Evolutionary conservation across 768 basidiomycete genomes (phyloP).

Genomic region (Crepidotus variabilis): DNA sequence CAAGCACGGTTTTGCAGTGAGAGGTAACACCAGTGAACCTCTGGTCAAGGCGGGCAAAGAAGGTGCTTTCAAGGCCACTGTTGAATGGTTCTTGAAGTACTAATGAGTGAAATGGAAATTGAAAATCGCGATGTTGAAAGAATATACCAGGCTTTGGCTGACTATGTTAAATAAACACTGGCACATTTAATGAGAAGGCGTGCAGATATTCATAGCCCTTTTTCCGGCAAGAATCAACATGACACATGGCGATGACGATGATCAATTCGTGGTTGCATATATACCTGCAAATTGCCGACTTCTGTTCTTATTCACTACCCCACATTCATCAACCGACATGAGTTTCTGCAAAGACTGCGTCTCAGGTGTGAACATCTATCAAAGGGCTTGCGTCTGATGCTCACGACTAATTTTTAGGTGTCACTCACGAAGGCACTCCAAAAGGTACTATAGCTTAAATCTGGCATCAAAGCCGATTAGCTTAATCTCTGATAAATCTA

Average conservation of each 20-base stretch:
- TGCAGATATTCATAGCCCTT: too few relatives aligned
- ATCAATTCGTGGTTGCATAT: background rate
- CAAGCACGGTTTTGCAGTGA: slow-evolving; percentile 51
- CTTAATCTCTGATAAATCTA: too few relatives aligned
- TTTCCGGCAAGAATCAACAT: too few relatives aligned
- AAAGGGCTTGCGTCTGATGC: slow-evolving; percentile 39
- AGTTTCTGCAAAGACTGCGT: slow-evolving; percentile 26
- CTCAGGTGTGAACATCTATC: slow-evolving; percentile 7
- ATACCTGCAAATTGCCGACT: background rate
- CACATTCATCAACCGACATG: slow-evolving; percentile 14
- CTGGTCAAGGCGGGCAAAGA: slow-evolving; percentile 60
- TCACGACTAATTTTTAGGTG: slow-evolving; percentile 29
- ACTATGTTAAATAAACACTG: too few relatives aligned
- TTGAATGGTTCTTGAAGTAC: slow-evolving; percentile 49
- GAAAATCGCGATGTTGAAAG: too few relatives aligned
- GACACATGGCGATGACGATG: too few relatives aligned
- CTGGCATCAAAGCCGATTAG: too few relatives aligned
- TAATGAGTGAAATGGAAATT: slow-evolving; percentile 10
- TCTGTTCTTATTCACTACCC: background rate
- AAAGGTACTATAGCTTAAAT: slow-evolving; percentile 29
- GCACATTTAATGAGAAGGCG: too few relatives aligned
- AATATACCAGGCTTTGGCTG: too few relatives aligned
- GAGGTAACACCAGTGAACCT: slow-evolving; percentile 45
- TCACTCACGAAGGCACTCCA: slow-evolving; percentile 46
- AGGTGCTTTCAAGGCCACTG: slow-evolving; percentile 53